Conservation (phyloP, 1,284 basidiomycete genomes). For the Sporisorium reilianum region DNA sequence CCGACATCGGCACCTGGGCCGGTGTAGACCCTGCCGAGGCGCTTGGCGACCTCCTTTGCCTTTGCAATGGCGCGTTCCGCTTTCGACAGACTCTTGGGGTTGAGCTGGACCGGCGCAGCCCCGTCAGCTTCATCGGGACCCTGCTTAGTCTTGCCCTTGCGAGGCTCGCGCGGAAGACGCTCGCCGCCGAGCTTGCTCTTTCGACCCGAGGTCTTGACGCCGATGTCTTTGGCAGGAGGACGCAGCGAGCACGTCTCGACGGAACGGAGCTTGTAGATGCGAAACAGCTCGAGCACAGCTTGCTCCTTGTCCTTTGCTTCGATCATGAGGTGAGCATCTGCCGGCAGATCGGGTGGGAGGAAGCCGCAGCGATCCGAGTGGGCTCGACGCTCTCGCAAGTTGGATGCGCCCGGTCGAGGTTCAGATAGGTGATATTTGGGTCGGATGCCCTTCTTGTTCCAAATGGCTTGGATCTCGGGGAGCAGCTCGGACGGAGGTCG, state of each 20-base stretch:
- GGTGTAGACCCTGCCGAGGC: conserved; percentile 45
- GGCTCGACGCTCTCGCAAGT: conserved; percentile 77
- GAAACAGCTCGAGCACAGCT: conserved; percentile 85
- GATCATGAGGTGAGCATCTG: conserved; percentile 82
- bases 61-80: conserved; percentile 52
- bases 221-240: conserved; percentile 70
- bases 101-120: conserved; percentile 13
- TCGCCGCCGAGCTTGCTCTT: conserved; percentile 67
- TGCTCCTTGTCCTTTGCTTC: conserved; percentile 95
- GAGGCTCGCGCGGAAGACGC: conserved; percentile 26
- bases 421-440: conserved; percentile 92
- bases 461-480: conserved; percentile 80
- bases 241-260: conserved; percentile 75
- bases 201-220: conserved; percentile 69
- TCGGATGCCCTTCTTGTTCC: conserved; percentile 77
- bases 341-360: conserved; percentile 74
- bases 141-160: conserved; percentile 65
- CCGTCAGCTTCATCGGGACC: conserved; percentile 47
- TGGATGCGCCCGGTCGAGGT: conserved; percentile 36
- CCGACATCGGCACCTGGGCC: conserved; percentile 61
- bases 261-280: conserved; percentile 79
- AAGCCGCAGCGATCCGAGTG: conserved; percentile 82
- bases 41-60: conserved; percentile 51
- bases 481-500: conserved; percentile 74
- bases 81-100: conserved; percentile 37